Evolutionary conservation across 805 yeast species (phyloP).

Genomic region (Tetrapisispora nanseiensis): DNA sequence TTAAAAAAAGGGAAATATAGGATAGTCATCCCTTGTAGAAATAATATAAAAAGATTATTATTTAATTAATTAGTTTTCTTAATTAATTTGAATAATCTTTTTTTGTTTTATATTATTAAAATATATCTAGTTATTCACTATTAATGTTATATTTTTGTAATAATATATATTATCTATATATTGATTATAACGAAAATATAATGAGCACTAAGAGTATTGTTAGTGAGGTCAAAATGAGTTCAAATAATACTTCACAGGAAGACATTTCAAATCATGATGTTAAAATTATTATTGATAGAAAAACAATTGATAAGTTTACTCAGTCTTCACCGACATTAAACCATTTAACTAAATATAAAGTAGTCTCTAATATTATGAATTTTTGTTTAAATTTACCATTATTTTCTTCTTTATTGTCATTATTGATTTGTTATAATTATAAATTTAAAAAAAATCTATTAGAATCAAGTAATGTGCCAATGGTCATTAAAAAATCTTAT

Average conservation of each 20-base stretch:
- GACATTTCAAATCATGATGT: constrained; percentile 5
- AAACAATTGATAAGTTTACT: constrained; percentile 18
- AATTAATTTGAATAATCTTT: too few species aligned
- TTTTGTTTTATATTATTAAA: too few species aligned
- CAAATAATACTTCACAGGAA: constrained; percentile 1
- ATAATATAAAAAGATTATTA: too few species aligned
- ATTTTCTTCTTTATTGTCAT: constrained; percentile 12
- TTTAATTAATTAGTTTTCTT: too few species aligned
- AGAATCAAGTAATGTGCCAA: constrained; percentile 16
- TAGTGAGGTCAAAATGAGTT: background rate
- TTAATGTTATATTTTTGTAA: too few species aligned
- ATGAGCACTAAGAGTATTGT: too few species aligned
- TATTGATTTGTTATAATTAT: constrained; percentile 6
- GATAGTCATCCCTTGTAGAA: too few species aligned
- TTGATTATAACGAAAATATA: too few species aligned
- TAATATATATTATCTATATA: too few species aligned
- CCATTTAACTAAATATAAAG: constrained; percentile 18
- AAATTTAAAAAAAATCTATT: constrained; percentile 9
- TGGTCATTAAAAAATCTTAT: constrained; percentile 11
- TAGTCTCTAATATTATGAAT: constrained; percentile 9
- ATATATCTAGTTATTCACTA: too few species aligned
- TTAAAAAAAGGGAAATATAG: too few species aligned
- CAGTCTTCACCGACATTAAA: constrained; percentile 20
- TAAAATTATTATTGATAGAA: constrained; percentile 19
- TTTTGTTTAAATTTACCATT: constrained; percentile 12